Evolutionary conservation across 768 basidiomycete genomes (phyloP).

Genomic region (Tulasnella sp.): DNA sequence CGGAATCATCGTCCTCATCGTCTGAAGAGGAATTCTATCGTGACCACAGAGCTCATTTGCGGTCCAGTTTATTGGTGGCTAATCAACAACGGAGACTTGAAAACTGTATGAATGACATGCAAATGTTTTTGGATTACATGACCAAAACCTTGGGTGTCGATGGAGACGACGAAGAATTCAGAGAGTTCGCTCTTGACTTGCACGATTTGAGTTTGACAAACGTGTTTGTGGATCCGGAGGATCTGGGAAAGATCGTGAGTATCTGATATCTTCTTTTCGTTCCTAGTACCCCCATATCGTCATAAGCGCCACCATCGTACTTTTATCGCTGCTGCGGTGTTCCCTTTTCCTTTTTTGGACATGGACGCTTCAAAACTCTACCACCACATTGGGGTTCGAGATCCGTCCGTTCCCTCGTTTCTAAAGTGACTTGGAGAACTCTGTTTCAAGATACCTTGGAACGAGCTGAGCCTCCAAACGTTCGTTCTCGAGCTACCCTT

Average conservation of each 20-base stretch:
- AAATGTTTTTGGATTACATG: conserved; percentile 56
- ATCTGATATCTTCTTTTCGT: too few species aligned
- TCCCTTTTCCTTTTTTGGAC: conserved; percentile 15
- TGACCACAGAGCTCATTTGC: conserved; percentile 71
- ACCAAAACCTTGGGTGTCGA: conserved; percentile 12
- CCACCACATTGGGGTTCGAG: too few species aligned
- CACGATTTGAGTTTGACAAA: conserved; percentile 81
- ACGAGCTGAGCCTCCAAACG: too few species aligned
- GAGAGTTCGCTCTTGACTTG: conserved; percentile 69
- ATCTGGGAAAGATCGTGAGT: conserved; percentile 58
- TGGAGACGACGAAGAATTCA: conserved; percentile 28
- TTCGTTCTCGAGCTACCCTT: too few species aligned
- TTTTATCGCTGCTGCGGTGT: neutral
- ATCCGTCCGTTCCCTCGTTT: too few species aligned
- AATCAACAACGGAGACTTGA: conserved; percentile 54
- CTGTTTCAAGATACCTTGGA: too few species aligned
- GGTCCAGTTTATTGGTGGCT: conserved; percentile 63
- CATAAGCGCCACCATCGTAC: too few species aligned
- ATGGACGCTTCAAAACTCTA: neutral
- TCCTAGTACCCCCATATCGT: too few species aligned
- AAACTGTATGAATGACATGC: conserved; percentile 54
- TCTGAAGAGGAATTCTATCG: conserved; percentile 33
- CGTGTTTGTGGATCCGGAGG: conserved; percentile 60
- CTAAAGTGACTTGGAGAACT: too few species aligned
- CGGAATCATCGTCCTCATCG: conserved; percentile 12